Evolutionary conservation across 257 asterid species (phyloP).

Genomic region (Nicotiana attenuata): DNA sequence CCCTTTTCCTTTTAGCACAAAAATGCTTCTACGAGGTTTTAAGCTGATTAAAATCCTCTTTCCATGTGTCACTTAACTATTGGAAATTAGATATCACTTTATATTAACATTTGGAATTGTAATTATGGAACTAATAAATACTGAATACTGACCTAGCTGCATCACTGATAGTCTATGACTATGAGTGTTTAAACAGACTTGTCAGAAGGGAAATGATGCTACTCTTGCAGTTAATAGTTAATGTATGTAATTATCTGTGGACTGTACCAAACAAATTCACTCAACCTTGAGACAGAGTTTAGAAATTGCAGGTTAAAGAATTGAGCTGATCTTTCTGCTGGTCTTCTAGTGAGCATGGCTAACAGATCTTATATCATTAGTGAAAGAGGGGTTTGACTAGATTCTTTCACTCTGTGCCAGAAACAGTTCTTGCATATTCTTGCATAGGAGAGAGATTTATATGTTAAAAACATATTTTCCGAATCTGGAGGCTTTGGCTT

Average conservation of each 20-base stretch:
- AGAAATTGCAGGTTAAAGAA: neutral
- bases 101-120: neutral
- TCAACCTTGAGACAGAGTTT: neutral
- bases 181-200: neutral
- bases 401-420: conserved; percentile 6
- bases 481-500: neutral
- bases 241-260: neutral
- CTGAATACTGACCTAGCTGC: neutral
- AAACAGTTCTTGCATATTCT: neutral
- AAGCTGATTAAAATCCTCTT: conserved; percentile 7
- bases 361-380: neutral
- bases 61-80: neutral
- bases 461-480: neutral
- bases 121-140: neutral
- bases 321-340: neutral
- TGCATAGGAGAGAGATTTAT: neutral
- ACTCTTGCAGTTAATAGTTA: neutral
- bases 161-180: neutral
- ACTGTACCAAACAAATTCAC: neutral
- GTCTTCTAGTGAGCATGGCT: neutral
- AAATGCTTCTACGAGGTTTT: neutral
- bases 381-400: neutral
- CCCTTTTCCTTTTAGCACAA: neutral
- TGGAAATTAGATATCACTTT: neutral
- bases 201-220: neutral